Base-by-base conservation (phyloP, 2,329 filamentous ascomycete genomes). In the Juglanconis sp. region DNA sequence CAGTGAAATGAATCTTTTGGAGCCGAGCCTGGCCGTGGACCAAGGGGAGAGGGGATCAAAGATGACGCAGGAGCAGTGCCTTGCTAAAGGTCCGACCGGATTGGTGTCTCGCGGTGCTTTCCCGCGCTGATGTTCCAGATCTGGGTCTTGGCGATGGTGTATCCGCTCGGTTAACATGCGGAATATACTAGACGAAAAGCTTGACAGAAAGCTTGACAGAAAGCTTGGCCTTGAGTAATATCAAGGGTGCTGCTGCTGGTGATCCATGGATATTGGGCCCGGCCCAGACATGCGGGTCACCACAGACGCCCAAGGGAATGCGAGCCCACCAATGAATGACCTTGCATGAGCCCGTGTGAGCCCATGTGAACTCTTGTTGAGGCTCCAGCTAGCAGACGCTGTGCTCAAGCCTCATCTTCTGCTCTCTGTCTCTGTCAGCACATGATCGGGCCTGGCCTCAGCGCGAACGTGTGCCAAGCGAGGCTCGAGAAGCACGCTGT, bases 1-100 rank as follows among this genome's bases (percentile, higher is more conserved):
- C 56, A 59, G 50, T 51, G 47, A 55, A 51, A 61, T 61, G 56
- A 59, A 15, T 52, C 36, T 56, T 59, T 13, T 51, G 24, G 51
- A 51, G 35, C 40, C 24, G 24, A 31, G n/a, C 24, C 44, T 34
- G 36, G 30, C 9, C 32, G 32, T 9, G 30, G 10, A 17, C 3
- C 52, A 9, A 35, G 38, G 3, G n/a, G 36, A 17, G 44, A 17
- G 42, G 53, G 48, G 35, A 34, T 38, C 34, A 5, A 34, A 40
- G 36, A 47, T n/a, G 46, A 44, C 3, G 4, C 40, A 32, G 34
- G 24, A 10, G 24, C 15, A 17, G 1, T n/a, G 17, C n/a, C 6
- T 34, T 32, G 34, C 4, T 32, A 3, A 44, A 46, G n/a, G 9
- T 10, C 17, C 17, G 11, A 44, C 4, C 8, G 13, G 11, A 31